Conservation (phyloP, 768 basidiomycete species). For the Coprinopsis marcescibilis region DNA sequence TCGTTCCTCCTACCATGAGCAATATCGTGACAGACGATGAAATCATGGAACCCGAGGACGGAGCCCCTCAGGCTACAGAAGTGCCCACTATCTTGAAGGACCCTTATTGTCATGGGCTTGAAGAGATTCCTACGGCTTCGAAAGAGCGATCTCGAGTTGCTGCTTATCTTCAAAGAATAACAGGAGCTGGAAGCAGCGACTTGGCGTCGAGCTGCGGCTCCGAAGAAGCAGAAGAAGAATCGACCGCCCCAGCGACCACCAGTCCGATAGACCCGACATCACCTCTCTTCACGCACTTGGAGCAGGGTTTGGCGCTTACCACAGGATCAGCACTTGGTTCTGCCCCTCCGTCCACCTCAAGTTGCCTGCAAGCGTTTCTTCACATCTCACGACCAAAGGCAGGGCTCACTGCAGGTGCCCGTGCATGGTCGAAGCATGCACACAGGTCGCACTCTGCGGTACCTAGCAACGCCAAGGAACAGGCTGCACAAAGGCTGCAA, state of each 20-base stretch:
- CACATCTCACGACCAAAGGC: constrained; percentile 46
- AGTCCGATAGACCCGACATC: constrained; percentile 16
- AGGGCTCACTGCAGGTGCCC: constrained; percentile 50
- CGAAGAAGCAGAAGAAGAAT: background rate
- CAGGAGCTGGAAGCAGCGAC: background rate
- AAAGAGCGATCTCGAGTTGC: constrained; percentile 31
- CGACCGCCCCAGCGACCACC: no score
- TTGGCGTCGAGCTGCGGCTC: background rate
- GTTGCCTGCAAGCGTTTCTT: constrained; percentile 48
- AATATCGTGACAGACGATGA: no score
- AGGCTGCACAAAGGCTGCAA: constrained; percentile 15
- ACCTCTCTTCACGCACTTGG: constrained; percentile 39
- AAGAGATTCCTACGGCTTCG: constrained; percentile 36
- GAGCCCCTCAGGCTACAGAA: background rate
- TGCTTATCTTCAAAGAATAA: constrained; percentile 12
- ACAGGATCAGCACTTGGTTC: constrained; percentile 51
- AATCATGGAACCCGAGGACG: no score
- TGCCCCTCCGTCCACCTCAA: constrained; percentile 41
- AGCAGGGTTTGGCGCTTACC: constrained; percentile 53
- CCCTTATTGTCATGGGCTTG: constrained; percentile 36
- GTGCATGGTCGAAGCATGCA: constrained; percentile 64
- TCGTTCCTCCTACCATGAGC: no score
- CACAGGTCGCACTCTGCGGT: constrained; percentile 40
- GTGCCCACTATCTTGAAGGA: background rate
- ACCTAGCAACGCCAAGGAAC: constrained; percentile 6